Evolutionary conservation across 2,329 filamentous ascomycete species (phyloP), one percentile per base, ranked within the genome.

Genomic region (Pseudomassariella vexata): DNA sequence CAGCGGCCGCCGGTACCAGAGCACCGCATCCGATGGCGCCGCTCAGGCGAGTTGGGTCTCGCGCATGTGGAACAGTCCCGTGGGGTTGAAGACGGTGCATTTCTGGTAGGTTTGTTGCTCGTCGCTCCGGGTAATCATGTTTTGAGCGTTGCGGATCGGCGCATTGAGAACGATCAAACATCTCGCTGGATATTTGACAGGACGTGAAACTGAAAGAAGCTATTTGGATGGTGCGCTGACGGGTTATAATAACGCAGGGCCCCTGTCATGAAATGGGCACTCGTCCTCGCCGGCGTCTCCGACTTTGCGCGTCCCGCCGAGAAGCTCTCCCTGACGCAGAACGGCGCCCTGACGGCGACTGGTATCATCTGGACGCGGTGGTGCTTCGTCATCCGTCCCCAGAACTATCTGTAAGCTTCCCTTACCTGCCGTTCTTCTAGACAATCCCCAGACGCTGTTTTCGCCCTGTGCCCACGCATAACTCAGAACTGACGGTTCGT

Each of bases 361-460:
- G 92, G 92, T 46, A 65, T 84, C 45, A 98, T 98, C 73, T 98
- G 92, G 92, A 98, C 92, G 27, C 79, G 92, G 47, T 98, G 92
- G 92, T 98, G 92, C 73, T 73, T 96, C 57, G 84, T 98, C 61
- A 98, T 98, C 66, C 88, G 80, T 63, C 92, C 92, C 36, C 80
- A 79, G 64, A 98, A 98, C 72, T 67, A 88, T 53, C 82, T 95
- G 82, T 87, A 67, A 28, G 79, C 66, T 14, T 15, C n/a, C 18
- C 10, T 35, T 16, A 20, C 15, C 22, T 19, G 9, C 16, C 18
- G 28, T 20, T 7, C 23, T 26, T 28, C 14, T 28, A 3, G 11
- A 6, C 24, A 11, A 11, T 22, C 27, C 2, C 18, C 2, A 21
- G 19, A 20, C 3, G 6, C 2, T 11, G 27, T 14, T 14, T 10